Evolutionary conservation across 257 asterid species (phyloP), one percentile per base, ranked within the genome.

Genomic region (Solanum boliviense): DNA sequence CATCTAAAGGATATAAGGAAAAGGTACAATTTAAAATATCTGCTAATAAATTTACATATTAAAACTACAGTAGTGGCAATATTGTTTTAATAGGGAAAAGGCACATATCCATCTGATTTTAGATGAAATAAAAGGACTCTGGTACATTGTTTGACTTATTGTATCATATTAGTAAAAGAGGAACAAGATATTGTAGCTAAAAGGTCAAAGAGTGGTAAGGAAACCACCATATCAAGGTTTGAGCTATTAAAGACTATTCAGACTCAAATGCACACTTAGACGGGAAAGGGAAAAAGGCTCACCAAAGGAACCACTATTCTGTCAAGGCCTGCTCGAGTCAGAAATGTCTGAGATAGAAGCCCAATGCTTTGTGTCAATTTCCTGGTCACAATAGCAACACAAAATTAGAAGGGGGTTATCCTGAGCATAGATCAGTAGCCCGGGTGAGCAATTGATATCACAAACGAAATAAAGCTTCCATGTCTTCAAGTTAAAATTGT

Each of bases 301-400:
- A 95, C 99, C 99, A 95, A 93, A 31, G 99, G 99, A 88, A 96
- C 98, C 90, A 96, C 95, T 78, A 96, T 96, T 91, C 95, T 95
- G 88, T 96, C 98, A 86, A 93, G 95, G 88, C 95, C 91, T 48
- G 95, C 91, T 93, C 91, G 95, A 91, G 87, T 91, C 91, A 96
- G 93, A 94, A 94, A 96, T 84, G 99, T 93, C 88, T 95, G 96
- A 29, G 99, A 96, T 84, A 96, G 94, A 91, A 96, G 95, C 84
- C 99, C 99, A 89, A 96, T 91, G 91, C 98, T 95, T 89, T 94
- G 98, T 88, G 98, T 96, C 93, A 87, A 65, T 91, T 89, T 95
- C 95, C 99, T 96, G 95, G 90, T 85, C 74, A 85, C 81, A 84
- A 84, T 70, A 79, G 88, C 38, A 88, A 87, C 48, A 88, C 87